phyloP scores from a whole-genome alignment of 139 green algal species.

The Chlamydomonas sphaeroides region DNA sequence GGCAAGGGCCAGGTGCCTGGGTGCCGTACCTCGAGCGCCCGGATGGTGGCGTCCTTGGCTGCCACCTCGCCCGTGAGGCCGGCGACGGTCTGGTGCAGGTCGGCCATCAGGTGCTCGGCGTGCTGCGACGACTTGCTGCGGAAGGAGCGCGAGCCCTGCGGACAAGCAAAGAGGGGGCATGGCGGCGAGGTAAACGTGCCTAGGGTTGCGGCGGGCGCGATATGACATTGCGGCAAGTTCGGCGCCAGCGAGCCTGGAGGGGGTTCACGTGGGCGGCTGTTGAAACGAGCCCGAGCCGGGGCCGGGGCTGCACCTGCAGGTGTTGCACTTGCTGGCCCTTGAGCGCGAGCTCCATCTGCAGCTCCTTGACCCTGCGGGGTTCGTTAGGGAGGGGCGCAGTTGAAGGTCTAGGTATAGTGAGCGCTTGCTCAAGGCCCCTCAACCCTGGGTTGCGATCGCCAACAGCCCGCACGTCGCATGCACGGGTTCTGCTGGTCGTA shows the following conservation, averaged over 20 bases:
- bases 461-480: too few species aligned
- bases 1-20: too few species aligned
- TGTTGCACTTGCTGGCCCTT: background rate
- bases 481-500: too few species aligned
- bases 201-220: background rate
- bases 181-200: too few species aligned
- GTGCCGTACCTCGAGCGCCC: background rate
- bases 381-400: too few species aligned
- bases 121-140: background rate
- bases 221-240: background rate
- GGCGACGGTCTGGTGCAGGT: constrained; percentile 16
- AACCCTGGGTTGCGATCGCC: too few species aligned
- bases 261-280: too few species aligned
- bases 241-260: too few species aligned
- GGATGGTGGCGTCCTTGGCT: constrained; percentile 19
- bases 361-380: constrained; percentile 11
- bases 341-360: background rate
- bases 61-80: constrained; percentile 14
- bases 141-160: background rate
- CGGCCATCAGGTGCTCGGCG: background rate
- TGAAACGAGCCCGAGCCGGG: too few species aligned
- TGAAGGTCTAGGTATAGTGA: too few species aligned
- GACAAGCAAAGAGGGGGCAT: background rate
- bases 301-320: too few species aligned
- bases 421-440: too few species aligned